Base-by-base conservation (phyloP, 495 filamentous ascomycete genomes). In the Penicillium roqueforti region DNA sequence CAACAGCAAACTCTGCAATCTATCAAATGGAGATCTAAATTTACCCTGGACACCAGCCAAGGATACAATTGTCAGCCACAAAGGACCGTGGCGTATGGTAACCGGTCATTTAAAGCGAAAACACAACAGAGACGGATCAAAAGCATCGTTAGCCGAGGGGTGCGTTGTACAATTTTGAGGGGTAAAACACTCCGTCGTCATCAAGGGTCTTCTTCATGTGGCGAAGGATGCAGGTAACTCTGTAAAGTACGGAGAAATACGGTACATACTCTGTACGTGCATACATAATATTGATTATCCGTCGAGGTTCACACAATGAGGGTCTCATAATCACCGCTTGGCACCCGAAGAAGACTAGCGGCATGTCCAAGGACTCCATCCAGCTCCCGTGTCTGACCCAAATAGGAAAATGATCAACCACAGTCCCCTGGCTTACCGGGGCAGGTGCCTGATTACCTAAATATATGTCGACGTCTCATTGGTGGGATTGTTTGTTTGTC, bases 381-480 rank as follows among this genome's bases (percentile, higher is more conserved):
- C n/a, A 14, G 32, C 20, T 50, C 32, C 60, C 63, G 60, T 52
- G 45, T 57, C 18, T 46, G 9, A 34, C 42, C 34, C 29, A 60
- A 60, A 54, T 13, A 5, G 60, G 60, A 53, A 53, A 31, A n/a
- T 18, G 57, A 60, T 60, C 57, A 41, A 31, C 52, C 20, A 16
- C 1, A 2, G 46, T 29, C 41, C 56, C 56, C 28, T 57, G 49
- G 55, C 53, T 47, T 16, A 22, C 6, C 19, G 2, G 36, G 36
- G 37, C 41, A 18, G 54, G 59, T 61, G 34, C 52, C 59, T 61
- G 59, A 61, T 60, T 61, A 65, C 38, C 47, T 65, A 58, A 60
- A 4, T 9, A 1, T 10, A 18, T 13, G 3, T 2, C 5, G 11
- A 25, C 2, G 1, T 28, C 20, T 55, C 23, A 59, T 59, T 59